Conservation (phyloP, 352 stramenopile genomes). For the Pythium biforme region DNA sequence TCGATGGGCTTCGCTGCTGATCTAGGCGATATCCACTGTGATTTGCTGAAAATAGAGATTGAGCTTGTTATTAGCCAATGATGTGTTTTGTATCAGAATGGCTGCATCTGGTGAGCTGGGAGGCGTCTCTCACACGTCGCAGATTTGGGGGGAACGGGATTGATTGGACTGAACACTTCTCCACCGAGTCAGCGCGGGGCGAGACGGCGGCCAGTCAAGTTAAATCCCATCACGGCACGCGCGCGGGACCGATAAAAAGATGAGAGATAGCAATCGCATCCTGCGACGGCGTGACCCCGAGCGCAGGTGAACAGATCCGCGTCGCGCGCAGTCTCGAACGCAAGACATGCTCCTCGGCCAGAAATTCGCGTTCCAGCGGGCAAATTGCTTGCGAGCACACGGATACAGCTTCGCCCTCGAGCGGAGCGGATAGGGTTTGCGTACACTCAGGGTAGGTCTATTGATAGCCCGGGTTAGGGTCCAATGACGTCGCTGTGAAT, state of each 20-base stretch:
- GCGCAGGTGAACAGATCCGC: no score
- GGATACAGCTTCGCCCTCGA: neutral
- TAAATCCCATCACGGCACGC: neutral
- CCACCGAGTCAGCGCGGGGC: neutral
- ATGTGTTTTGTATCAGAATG: slow-evolving; percentile 3
- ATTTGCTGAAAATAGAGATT: neutral
- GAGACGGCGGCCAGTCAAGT: neutral
- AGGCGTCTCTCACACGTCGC: slow-evolving; percentile 9
- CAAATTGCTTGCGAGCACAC: no score
- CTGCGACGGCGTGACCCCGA: neutral
- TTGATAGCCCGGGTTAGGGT: slow-evolving; percentile 2
- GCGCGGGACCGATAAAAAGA: neutral
- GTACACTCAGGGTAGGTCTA: slow-evolving; percentile 12
- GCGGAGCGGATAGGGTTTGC: slow-evolving; percentile 11
- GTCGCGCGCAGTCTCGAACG: no score
- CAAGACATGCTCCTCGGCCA: neutral
- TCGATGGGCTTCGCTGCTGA: slow-evolving; percentile 13
- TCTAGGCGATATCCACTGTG: neutral
- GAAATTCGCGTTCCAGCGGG: neutral
- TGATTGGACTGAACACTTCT: neutral
- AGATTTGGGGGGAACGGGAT: neutral
- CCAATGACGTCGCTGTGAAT: neutral
- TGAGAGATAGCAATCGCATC: neutral
- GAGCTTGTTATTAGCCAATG: slow-evolving; percentile 1
- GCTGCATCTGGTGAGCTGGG: slow-evolving; percentile 8